These are phyloP conservation scores for Chloris gayana DNA, from an alignment of 176 grass and related monocot genomes.

Conservation along the genomic window DNA sequence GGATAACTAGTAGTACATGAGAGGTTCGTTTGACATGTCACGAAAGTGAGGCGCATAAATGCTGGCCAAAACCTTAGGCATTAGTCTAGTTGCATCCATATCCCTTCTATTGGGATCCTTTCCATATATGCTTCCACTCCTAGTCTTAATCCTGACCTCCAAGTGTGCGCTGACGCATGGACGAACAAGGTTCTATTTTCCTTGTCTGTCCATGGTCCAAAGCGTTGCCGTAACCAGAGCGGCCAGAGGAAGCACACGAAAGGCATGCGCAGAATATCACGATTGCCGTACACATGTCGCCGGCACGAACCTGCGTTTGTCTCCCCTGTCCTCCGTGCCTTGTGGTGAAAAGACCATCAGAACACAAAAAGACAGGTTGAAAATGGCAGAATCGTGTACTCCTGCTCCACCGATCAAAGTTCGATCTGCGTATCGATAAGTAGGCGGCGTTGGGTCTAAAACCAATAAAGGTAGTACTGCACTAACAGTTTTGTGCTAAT, in stretches of 20 bases:
- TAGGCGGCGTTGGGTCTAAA: neutral
- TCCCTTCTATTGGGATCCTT: neutral
- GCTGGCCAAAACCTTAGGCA: neutral
- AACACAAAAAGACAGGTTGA: conserved; percentile 3
- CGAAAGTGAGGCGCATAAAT: conserved; percentile 14
- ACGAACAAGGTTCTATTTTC: too few relatives aligned
- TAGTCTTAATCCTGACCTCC: neutral
- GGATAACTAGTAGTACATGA: too few relatives aligned
- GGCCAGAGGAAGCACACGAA: neutral
- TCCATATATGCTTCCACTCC: neutral
- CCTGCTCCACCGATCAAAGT: neutral
- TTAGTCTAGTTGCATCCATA: neutral
- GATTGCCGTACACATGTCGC: neutral
- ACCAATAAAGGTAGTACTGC: too few relatives aligned
- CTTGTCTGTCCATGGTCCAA: too few relatives aligned
- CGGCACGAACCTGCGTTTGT: neutral
- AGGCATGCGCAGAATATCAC: conserved; percentile 4
- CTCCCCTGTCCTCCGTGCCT: neutral
- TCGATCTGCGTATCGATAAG: conserved; percentile 39
- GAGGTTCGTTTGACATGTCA: neutral
- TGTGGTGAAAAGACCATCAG: neutral
- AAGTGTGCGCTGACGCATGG: neutral
- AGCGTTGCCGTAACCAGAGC: neutral
- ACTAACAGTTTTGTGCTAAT: too few relatives aligned
- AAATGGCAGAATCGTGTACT: neutral